A percentile compares a stretch with the other conserved stretches of the same genome.
Conservation (phyloP, 345 rosid species). For the Sisymbrium altissimum region DNA sequence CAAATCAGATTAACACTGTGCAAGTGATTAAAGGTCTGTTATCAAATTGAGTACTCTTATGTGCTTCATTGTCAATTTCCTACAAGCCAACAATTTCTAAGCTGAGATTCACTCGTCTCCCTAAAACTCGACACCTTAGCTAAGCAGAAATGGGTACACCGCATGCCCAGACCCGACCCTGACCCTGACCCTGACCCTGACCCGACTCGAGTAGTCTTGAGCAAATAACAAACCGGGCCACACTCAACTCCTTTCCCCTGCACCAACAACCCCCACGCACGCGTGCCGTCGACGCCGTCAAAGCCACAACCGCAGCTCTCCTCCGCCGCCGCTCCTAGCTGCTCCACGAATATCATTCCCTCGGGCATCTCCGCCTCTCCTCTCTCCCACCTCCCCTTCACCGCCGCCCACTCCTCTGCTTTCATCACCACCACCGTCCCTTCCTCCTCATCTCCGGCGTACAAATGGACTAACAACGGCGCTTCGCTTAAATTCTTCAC, state of each 20-base stretch:
- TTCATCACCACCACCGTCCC: slow-evolving; percentile 33
- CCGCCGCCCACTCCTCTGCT: slow-evolving; percentile 33
- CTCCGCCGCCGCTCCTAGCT: slow-evolving; percentile 19
- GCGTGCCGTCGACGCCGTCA: slow-evolving; percentile 31
- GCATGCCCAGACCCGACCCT: slow-evolving; percentile 44
- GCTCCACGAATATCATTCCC: slow-evolving; percentile 33
- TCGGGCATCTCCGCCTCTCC: slow-evolving; percentile 39
- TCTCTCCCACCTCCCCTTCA: slow-evolving; percentile 31
- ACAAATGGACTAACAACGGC: slow-evolving; percentile 28
- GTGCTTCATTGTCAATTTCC: slow-evolving; percentile 1
- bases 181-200: slow-evolving; percentile 36
- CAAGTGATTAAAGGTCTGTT: too few relatives aligned
- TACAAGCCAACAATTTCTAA: slow-evolving; percentile 62
- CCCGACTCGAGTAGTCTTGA: slow-evolving; percentile 58
- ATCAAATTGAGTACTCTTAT: too few relatives aligned
- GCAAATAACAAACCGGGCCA: slow-evolving; percentile 60
- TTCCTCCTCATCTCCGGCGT: slow-evolving; percentile 10
- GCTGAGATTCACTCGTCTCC: slow-evolving; percentile 50
- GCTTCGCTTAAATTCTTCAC: slow-evolving; percentile 28
- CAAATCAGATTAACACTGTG: too few relatives aligned
- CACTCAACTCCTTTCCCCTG: slow-evolving; percentile 55
- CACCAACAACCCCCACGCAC: slow-evolving; percentile 83
- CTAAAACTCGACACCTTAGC: slow-evolving; percentile 57
- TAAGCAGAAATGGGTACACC: slow-evolving; percentile 69
- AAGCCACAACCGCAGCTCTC: slow-evolving; percentile 58